Conservation (phyloP, 805 yeast genomes). For the Henningerozyma blattae region DNA sequence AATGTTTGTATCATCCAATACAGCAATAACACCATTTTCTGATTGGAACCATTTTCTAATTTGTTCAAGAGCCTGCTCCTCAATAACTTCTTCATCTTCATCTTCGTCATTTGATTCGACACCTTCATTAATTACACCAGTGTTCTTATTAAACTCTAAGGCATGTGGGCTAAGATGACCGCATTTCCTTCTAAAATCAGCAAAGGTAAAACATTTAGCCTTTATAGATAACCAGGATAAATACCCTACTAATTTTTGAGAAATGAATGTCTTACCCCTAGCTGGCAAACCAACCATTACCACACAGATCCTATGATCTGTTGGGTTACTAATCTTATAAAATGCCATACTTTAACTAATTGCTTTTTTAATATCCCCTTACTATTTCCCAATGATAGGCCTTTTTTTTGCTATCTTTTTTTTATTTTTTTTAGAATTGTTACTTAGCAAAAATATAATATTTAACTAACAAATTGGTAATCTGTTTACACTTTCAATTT, state of each 20-base stretch:
- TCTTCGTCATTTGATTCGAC: constrained; percentile 29
- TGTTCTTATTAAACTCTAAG: constrained; percentile 57
- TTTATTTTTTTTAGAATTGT: too few relatives aligned
- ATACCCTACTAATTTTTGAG: constrained; percentile 88
- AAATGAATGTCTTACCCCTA: constrained; percentile 87
- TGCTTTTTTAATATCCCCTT: neutral
- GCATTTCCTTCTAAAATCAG: constrained; percentile 64
- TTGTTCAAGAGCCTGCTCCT: constrained; percentile 61
- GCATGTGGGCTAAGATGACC: constrained; percentile 55
- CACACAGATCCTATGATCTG: constrained; percentile 67
- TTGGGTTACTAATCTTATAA: constrained; percentile 25
- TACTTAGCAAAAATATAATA: too few relatives aligned
- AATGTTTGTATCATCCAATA: constrained; percentile 87
- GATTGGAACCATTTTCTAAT: constrained; percentile 79
- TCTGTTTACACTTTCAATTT: too few relatives aligned
- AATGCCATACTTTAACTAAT: too few relatives aligned
- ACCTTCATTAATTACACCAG: too few relatives aligned
- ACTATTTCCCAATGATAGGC: too few relatives aligned
- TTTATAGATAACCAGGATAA: constrained; percentile 83
- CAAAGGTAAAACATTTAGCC: constrained; percentile 83
- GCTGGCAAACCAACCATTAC: constrained; percentile 85
- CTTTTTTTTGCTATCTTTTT: too few relatives aligned
- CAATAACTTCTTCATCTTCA: constrained; percentile 47
- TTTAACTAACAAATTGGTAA: too few relatives aligned
- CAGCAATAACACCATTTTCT: constrained; percentile 80